These are phyloP conservation scores for Boletellus deceptivus DNA, from an alignment of 1,284 basidiomycete genomes.

Conservation along the genomic window DNA sequence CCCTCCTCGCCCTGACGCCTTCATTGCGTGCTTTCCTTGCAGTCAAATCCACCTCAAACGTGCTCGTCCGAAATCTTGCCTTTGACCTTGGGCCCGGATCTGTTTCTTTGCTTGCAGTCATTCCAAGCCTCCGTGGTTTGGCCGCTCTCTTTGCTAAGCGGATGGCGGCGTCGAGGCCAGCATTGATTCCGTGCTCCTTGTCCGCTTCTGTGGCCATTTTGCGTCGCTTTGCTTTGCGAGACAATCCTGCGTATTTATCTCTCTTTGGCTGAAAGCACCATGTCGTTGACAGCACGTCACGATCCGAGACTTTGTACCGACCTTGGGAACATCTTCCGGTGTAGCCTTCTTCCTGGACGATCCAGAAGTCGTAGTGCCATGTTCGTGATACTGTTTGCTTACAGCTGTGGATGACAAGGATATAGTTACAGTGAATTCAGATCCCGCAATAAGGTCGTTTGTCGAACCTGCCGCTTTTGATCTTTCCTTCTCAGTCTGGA, in stretches of 20 bases:
- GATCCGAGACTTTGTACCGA: conserved; percentile 13
- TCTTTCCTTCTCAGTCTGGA: conserved; percentile 90
- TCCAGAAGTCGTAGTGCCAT: conserved; percentile 39
- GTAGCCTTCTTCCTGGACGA: conserved; percentile 32
- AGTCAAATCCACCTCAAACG: conserved; percentile 46
- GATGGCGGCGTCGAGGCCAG: conserved; percentile 69
- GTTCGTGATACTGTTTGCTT: conserved; percentile 74
- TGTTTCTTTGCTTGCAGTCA: conserved; percentile 16
- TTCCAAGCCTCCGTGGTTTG: conserved; percentile 49
- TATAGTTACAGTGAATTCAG: conserved; percentile 1
- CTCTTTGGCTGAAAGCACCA: conserved; percentile 61
- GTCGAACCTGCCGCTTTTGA: conserved; percentile 70
- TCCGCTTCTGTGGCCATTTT: conserved; percentile 85
- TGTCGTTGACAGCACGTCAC: conserved; percentile 4
- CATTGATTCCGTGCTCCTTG: conserved; percentile 54
- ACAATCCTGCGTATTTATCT: conserved; percentile 82
- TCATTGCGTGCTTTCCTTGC: conserved; percentile 36
- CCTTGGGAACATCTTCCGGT: conserved; percentile 10
- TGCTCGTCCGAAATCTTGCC: conserved; percentile 23
- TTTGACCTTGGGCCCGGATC: conserved; percentile 14
- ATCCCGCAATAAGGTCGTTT: neutral
- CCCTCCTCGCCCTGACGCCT: conserved; percentile 48
- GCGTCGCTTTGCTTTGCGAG: conserved; percentile 79
- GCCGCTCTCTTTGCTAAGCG: conserved; percentile 81
- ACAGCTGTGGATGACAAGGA: conserved; percentile 44